These are phyloP conservation scores for Magnolia officinalis DNA, from an alignment of 164 flowering plant genomes.

Conservation along the genomic window DNA sequence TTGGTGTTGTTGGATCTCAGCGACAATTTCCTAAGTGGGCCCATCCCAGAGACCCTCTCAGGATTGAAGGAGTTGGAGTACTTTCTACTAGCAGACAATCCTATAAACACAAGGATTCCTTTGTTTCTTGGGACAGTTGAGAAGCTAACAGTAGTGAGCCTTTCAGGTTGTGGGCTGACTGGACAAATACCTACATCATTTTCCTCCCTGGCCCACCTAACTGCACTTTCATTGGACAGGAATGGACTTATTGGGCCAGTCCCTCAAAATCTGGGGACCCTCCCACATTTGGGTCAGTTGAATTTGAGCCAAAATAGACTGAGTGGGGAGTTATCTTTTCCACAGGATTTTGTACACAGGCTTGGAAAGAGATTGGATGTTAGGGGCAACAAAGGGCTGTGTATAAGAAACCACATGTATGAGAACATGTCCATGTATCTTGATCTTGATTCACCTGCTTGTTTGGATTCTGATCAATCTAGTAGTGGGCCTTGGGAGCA, in stretches of 20 bases:
- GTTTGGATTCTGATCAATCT: slow-evolving; percentile 13
- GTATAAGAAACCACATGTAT: slow-evolving; percentile 20
- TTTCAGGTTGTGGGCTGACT: slow-evolving; percentile 42
- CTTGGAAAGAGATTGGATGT: slow-evolving; percentile 45
- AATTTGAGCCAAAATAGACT: slow-evolving; percentile 47
- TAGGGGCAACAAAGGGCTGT: slow-evolving; percentile 40
- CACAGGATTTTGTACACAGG: slow-evolving; percentile 32
- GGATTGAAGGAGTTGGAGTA: slow-evolving; percentile 38
- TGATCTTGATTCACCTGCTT: slow-evolving; percentile 16
- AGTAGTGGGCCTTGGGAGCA: slow-evolving; percentile 10
- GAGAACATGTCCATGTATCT: slow-evolving; percentile 15
- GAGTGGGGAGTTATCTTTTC: slow-evolving; percentile 32
- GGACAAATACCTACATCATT: slow-evolving; percentile 32
- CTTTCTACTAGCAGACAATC: slow-evolving; percentile 37
- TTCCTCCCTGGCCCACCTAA: slow-evolving; percentile 28
- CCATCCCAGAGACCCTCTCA: slow-evolving; percentile 40
- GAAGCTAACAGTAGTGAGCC: slow-evolving; percentile 36
- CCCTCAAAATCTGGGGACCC: slow-evolving; percentile 34
- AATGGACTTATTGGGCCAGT: slow-evolving; percentile 41
- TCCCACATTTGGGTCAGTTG: slow-evolving; percentile 31
- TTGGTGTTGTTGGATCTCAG: slow-evolving; percentile 44
- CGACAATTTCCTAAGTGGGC: slow-evolving; percentile 40
- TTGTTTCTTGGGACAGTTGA: slow-evolving; percentile 26
- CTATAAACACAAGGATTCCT: slow-evolving; percentile 35
- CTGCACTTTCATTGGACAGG: slow-evolving; percentile 39